phyloP scores from a whole-genome alignment of 108 stramenopile species.

The Nannochloropsis salina region DNA sequence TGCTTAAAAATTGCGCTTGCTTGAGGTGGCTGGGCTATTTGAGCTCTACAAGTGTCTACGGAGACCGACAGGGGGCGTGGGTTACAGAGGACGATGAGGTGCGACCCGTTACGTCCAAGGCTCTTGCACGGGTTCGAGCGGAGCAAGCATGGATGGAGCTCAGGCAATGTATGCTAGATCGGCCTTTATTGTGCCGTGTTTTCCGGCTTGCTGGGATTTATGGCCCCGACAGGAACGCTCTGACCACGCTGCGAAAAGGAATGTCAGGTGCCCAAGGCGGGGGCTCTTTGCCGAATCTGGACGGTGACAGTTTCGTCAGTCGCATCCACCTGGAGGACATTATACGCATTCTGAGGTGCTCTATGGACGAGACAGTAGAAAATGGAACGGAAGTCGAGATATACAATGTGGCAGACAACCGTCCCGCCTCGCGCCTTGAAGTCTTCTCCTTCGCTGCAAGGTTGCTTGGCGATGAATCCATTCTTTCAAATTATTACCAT shows the following conservation, averaged over 20 bases:
- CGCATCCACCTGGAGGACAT: slow-evolving; percentile 53
- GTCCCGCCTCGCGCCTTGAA: slow-evolving; percentile 26
- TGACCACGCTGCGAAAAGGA: slow-evolving; percentile 41
- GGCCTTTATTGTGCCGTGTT: slow-evolving; percentile 24
- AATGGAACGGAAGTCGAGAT: background rate
- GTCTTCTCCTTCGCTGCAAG: slow-evolving; percentile 18
- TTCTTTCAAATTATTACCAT: no score
- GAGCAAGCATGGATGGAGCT: slow-evolving; percentile 45
- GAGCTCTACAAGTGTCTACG: slow-evolving; percentile 56
- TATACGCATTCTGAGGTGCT: slow-evolving; percentile 6
- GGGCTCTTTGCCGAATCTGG: slow-evolving; percentile 29
- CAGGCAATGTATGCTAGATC: background rate
- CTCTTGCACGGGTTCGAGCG: slow-evolving; percentile 39
- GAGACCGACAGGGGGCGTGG: slow-evolving; percentile 50
- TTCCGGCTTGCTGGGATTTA: slow-evolving; percentile 55
- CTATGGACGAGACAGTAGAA: slow-evolving; percentile 11
- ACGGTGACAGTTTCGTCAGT: slow-evolving; percentile 41
- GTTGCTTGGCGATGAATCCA: background rate
- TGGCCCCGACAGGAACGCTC: slow-evolving; percentile 47
- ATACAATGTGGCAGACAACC: slow-evolving; percentile 31
- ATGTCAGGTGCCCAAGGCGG: background rate
- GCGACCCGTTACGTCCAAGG: slow-evolving; percentile 38
- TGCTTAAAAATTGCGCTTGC: slow-evolving; percentile 21
- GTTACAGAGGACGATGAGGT: slow-evolving; percentile 47
- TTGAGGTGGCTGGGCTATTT: slow-evolving; percentile 52